These are phyloP conservation scores for Carallia pectinifolia DNA, from an alignment of 345 rosid genomes.

Conservation along the genomic window DNA sequence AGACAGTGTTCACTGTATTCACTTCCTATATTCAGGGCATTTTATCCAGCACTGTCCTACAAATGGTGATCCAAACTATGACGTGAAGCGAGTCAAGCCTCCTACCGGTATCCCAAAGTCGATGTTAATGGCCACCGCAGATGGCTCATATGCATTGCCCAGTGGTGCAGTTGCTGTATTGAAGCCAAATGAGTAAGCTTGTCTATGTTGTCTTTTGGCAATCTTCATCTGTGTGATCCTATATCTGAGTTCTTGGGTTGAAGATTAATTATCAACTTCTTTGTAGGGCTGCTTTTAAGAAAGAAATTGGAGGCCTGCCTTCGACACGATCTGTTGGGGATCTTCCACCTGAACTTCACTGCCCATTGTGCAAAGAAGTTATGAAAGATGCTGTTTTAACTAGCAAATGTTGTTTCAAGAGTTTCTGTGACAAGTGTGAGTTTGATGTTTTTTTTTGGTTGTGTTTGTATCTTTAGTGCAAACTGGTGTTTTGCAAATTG, in stretches of 20 bases:
- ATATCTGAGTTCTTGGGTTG: neutral
- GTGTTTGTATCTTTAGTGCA: neutral
- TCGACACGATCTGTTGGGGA: conserved; percentile 93
- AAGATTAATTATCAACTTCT: neutral
- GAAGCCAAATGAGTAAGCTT: conserved; percentile 90
- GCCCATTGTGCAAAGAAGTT: conserved; percentile 80
- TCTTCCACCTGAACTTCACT: conserved; percentile 94
- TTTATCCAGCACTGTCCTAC: conserved; percentile 99
- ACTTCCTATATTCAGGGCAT: conserved; percentile 57
- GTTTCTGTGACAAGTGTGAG: conserved; percentile 82
- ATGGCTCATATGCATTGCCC: conserved; percentile 95
- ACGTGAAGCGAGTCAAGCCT: conserved; percentile 86
- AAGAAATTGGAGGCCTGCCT: conserved; percentile 88
- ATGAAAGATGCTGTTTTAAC: conserved; percentile 94
- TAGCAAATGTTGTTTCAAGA: conserved; percentile 86
- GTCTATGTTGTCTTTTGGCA: neutral
- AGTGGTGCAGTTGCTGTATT: conserved; percentile 95
- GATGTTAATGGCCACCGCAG: conserved; percentile 88
- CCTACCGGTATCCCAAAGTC: conserved; percentile 99
- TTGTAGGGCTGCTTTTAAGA: conserved; percentile 97
- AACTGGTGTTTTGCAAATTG: no score
- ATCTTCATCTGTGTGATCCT: conserved; percentile 5
- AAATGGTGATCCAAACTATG: conserved; percentile 90
- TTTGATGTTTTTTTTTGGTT: conserved; percentile 17
- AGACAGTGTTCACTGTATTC: conserved; percentile 2